These are phyloP conservation scores for Monosporascus sp. DNA, from an alignment of 2,329 filamentous ascomycete genomes.

Conservation along the genomic window DNA sequence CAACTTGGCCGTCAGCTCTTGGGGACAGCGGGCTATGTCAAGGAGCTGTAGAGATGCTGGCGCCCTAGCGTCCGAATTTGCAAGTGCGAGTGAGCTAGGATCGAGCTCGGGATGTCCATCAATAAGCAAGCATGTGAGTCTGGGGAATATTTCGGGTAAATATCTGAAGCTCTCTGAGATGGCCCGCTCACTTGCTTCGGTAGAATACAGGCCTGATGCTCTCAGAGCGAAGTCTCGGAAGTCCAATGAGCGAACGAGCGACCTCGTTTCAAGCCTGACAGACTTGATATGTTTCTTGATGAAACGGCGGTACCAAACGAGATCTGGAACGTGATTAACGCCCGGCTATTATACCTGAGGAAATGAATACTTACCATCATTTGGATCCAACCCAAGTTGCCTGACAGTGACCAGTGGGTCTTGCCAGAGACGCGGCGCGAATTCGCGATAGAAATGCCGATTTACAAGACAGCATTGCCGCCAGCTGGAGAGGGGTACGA, in stretches of 20 bases:
- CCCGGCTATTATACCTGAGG: too few relatives aligned
- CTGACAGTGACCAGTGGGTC: conserved; percentile 40
- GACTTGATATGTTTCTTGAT: conserved; percentile 33
- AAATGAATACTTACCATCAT: conserved; percentile 35
- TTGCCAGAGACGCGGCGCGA: conserved; percentile 49
- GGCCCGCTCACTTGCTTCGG: conserved; percentile 30
- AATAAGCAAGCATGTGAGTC: conserved; percentile 41
- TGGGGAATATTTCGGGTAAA: conserved; percentile 37
- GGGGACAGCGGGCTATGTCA: conserved; percentile 38
- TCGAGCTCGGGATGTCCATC: conserved; percentile 44
- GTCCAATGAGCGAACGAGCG: conserved; percentile 43
- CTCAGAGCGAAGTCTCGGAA: conserved; percentile 38
- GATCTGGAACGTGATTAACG: conserved; percentile 30
- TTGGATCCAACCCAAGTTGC: conserved; percentile 36
- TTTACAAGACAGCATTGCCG: conserved; percentile 44
- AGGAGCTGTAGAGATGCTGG: conserved; percentile 33
- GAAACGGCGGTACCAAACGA: conserved; percentile 45
- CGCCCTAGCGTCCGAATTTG: not conserved
- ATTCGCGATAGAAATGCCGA: conserved; percentile 40
- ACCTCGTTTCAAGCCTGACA: conserved; percentile 34
- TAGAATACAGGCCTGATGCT: conserved; percentile 36
- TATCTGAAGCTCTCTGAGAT: conserved; percentile 36
- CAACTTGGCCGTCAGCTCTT: conserved; percentile 35
- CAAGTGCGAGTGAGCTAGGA: conserved; percentile 30
- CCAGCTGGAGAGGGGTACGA: conserved; percentile 37